phyloP scores from a whole-genome alignment of 2,329 filamentous ascomycete genomes.

The Epicoccum sorghinum region DNA sequence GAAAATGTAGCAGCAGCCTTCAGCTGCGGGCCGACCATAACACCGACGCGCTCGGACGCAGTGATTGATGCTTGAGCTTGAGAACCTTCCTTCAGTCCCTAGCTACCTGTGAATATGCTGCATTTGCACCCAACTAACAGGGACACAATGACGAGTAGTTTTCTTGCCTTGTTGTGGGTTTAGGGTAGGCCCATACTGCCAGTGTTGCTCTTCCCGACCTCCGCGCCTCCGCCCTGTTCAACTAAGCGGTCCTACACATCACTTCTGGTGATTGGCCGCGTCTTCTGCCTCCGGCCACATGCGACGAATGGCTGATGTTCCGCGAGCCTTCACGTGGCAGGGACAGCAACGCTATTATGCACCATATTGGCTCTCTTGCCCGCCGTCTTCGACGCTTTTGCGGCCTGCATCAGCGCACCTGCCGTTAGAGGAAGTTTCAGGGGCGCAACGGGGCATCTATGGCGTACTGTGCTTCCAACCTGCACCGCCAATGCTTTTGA shows the following conservation, averaged over 20 bases:
- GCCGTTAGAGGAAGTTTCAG: conserved; percentile 16
- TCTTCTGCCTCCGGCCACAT: conserved; percentile 4
- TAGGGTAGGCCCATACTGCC: too few species aligned
- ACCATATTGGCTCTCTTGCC: conserved; percentile 8
- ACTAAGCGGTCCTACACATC: conserved; percentile 20
- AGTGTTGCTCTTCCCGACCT: background rate
- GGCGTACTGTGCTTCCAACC: conserved; percentile 10
- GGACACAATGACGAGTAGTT: too few species aligned
- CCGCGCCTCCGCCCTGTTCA: conserved; percentile 10
- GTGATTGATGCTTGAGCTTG: background rate
- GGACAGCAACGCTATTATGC: conserved; percentile 7
- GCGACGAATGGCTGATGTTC: background rate
- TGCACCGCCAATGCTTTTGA: conserved; percentile 1
- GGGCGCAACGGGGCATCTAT: background rate
- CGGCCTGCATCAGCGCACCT: conserved; percentile 7
- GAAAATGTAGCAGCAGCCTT: conserved; percentile 12
- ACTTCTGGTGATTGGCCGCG: conserved; percentile 7
- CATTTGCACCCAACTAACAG: too few species aligned
- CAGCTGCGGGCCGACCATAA: conserved; percentile 12
- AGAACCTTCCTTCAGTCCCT: too few species aligned
- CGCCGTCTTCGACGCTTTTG: conserved; percentile 14
- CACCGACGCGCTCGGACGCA: background rate
- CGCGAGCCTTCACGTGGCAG: conserved; percentile 7
- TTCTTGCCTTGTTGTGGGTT: too few species aligned
- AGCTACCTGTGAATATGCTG: too few species aligned